Conservation (phyloP, 2,329 filamentous ascomycete species). For the Knufia fluminis region DNA sequence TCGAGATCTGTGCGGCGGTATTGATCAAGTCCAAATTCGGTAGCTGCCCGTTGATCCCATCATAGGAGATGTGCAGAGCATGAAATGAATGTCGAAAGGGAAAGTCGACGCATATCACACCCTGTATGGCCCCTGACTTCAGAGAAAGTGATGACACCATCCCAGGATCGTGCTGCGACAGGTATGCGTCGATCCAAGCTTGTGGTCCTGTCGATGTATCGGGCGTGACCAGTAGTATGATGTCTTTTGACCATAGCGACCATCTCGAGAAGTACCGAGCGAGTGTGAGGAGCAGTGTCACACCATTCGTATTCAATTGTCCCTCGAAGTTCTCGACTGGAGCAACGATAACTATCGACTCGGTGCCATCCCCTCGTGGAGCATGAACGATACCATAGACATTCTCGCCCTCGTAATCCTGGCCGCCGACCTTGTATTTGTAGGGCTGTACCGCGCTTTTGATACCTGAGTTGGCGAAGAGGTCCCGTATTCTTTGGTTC, state of each 20-base stretch:
- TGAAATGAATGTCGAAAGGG: conserved; percentile 77
- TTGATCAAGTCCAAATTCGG: conserved; percentile 96
- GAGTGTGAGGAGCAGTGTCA: conserved; percentile 75
- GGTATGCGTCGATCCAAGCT: conserved; percentile 96
- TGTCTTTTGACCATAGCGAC: conserved; percentile 98
- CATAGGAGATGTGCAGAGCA: conserved; percentile 82
- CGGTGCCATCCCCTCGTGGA: conserved; percentile 88
- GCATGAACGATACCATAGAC: conserved; percentile 89
- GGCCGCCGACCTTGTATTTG: conserved; percentile 69
- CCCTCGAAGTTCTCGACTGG: conserved; percentile 77
- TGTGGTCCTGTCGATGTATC: conserved; percentile 87
- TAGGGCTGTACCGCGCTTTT: conserved; percentile 86
- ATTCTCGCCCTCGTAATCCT: conserved; percentile 71
- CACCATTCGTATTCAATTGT: conserved; percentile 73
- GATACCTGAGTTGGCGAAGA: conserved; percentile 69
- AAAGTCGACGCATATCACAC: conserved; percentile 87
- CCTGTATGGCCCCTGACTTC: conserved; percentile 89
- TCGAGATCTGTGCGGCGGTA: conserved; percentile 77
- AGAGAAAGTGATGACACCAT: conserved; percentile 68
- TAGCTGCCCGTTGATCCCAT: conserved; percentile 89
- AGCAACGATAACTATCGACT: conserved; percentile 86
- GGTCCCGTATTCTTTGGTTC: conserved; percentile 58
- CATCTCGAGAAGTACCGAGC: conserved; percentile 94
- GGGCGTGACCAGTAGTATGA: conserved; percentile 79
- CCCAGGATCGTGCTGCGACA: conserved; percentile 69